Percentiles rank a stretch among this genome's conserved stretches.
phyloP scores from a whole-genome alignment of 108 stramenopile genomes.

The Pseudonitzschia multiseries region DNA sequence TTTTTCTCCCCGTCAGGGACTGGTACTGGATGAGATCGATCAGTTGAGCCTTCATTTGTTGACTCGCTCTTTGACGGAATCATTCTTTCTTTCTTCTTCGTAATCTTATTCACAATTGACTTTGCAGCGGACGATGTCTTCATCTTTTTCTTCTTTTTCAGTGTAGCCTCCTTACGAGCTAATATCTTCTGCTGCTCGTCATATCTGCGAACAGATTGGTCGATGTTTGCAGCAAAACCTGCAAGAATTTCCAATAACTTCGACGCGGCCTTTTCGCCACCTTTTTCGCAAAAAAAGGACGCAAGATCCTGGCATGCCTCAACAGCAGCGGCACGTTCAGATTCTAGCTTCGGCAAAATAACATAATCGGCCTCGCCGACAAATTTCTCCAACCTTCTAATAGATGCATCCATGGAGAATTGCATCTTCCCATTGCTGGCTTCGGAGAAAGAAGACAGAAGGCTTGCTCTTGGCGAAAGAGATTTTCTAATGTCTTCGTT shows the following conservation, averaged over 20 bases:
- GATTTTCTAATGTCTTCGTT: neutral
- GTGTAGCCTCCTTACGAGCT: conserved; percentile 41
- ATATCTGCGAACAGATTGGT: conserved; percentile 66
- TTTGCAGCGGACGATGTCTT: conserved; percentile 16
- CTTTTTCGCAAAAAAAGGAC: conserved; percentile 73
- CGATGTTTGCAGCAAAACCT: conserved; percentile 62
- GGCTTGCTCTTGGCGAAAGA: conserved; percentile 20
- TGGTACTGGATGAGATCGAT: conserved; percentile 11
- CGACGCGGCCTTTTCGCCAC: conserved; percentile 60
- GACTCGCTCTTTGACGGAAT: conserved; percentile 28
- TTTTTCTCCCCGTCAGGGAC: conserved; percentile 18
- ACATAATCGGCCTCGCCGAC: conserved; percentile 43
- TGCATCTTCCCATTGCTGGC: conserved; percentile 11
- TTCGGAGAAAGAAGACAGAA: conserved; percentile 1
- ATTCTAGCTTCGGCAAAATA: conserved; percentile 43
- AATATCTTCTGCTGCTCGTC: conserved; percentile 52
- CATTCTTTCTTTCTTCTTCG: conserved; percentile 20
- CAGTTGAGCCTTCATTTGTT: conserved; percentile 24
- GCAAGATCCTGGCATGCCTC: conserved; percentile 73
- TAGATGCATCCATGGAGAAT: conserved; percentile 38
- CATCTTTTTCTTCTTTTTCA: conserved; percentile 31
- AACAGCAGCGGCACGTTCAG: conserved; percentile 52
- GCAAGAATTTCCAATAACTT: conserved; percentile 67
- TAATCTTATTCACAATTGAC: conserved; percentile 17
- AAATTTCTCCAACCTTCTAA: conserved; percentile 63